These are phyloP conservation scores for Arthrobotrys conoides DNA, from an alignment of 2,329 filamentous ascomycete genomes.

Conservation along the genomic window DNA sequence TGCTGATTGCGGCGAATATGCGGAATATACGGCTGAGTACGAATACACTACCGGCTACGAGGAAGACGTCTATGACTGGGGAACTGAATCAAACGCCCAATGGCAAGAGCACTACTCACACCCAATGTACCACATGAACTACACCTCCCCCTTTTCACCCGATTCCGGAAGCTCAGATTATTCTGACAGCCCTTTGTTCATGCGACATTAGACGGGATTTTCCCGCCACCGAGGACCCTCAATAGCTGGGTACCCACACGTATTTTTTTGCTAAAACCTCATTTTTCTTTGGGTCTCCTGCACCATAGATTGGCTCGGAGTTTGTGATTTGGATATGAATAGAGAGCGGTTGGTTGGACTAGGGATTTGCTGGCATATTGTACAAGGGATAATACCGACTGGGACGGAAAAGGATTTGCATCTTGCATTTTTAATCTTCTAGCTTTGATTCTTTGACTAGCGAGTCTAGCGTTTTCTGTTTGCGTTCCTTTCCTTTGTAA, in stretches of 20 bases:
- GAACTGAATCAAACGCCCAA: conserved; percentile 42
- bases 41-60: conserved; percentile 57
- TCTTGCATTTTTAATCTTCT: conserved; percentile 50
- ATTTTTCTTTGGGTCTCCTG: conserved; percentile 45
- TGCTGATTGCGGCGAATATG: conserved; percentile 50
- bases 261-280: conserved; percentile 26
- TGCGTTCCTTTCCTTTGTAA: conserved; percentile 41
- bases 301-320: conserved; percentile 57
- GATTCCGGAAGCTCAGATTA: conserved; percentile 59
- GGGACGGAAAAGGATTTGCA: conserved; percentile 54
- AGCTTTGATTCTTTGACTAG: conserved; percentile 41
- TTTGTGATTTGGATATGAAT: conserved; percentile 41
- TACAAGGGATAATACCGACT: conserved; percentile 39
- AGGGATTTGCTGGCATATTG: conserved; percentile 40
- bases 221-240: conserved; percentile 30
- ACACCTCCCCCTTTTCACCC: conserved; percentile 55
- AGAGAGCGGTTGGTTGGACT: conserved; percentile 31
- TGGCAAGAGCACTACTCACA: conserved; percentile 58
- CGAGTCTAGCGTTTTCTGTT: conserved; percentile 49
- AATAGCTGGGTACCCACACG: conserved; percentile 32
- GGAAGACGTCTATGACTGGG: conserved; percentile 57
- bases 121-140: conserved; percentile 56
- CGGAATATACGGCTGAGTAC: conserved; percentile 39
- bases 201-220: conserved; percentile 54
- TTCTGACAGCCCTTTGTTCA: conserved; percentile 49